Conservation (phyloP, 495 filamentous ascomycete genomes). For the Viridothelium virens region DNA sequence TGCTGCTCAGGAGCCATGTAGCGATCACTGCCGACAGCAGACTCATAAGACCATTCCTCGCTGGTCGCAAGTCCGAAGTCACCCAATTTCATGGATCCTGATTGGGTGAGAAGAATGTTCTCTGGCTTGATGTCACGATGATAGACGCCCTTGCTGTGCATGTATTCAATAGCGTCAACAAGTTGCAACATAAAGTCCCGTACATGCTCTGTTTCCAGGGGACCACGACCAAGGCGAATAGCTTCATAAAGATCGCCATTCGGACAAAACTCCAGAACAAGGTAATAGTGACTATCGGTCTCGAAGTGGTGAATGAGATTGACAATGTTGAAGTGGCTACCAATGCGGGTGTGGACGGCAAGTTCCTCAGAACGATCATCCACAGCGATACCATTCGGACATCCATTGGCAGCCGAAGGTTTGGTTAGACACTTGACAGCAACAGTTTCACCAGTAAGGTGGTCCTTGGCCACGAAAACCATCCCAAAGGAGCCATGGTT, state of each 20-base stretch:
- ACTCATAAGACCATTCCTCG: conserved; percentile 80
- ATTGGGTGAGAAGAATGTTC: conserved; percentile 89
- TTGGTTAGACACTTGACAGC: conserved; percentile 94
- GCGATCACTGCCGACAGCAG: conserved; percentile 88
- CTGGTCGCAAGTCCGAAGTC: conserved; percentile 90
- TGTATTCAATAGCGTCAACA: conserved; percentile 78
- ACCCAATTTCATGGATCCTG: conserved; percentile 87
- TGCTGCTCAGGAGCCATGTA: conserved; percentile 99
- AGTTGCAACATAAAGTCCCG: conserved; percentile 95
- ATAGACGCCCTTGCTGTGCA: conserved; percentile 84
- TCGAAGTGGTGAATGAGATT: conserved; percentile 88
- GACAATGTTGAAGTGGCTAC: conserved; percentile 82
- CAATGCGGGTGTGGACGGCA: conserved; percentile 68
- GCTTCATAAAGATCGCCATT: conserved; percentile 97
- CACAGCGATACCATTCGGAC: conserved; percentile 47
- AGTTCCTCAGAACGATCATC: conserved; percentile 88
- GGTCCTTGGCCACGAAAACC: conserved; percentile 88
- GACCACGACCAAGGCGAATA: conserved; percentile 78
- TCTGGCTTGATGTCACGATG: conserved; percentile 99
- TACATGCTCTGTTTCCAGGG: conserved; percentile 90
- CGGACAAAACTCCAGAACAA: conserved; percentile 93
- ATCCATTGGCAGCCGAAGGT: conserved; percentile 46
- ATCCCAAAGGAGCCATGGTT: conserved; percentile 98
- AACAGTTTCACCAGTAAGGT: conserved; percentile 63
- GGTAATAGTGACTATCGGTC: conserved; percentile 78